phyloP scores from a whole-genome alignment of 371 early-diverging fungal genomes.

The Cokeromyces recurvatus region DNA sequence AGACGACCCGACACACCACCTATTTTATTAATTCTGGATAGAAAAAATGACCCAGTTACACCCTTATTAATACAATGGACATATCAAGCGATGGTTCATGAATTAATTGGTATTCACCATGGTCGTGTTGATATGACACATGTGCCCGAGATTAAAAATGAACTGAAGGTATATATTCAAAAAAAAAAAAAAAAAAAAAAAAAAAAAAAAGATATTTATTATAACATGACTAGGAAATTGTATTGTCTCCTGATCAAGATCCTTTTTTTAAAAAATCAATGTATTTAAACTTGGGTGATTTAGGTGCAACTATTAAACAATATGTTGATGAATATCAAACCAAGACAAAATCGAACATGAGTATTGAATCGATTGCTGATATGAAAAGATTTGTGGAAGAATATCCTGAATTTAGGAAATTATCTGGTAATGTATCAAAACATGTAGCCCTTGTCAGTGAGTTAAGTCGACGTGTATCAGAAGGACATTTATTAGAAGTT shows the following conservation, averaged over 20 bases:
- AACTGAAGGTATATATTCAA: slow-evolving; percentile 59
- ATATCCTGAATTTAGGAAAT: slow-evolving; percentile 93
- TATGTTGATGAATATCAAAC: slow-evolving; percentile 92
- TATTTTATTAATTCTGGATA: slow-evolving; percentile 88
- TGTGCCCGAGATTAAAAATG: slow-evolving; percentile 78
- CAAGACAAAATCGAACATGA: slow-evolving; percentile 82
- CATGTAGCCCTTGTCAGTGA: slow-evolving; percentile 95
- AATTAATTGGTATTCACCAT: slow-evolving; percentile 88
- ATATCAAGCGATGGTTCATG: slow-evolving; percentile 99
- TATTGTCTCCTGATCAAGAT: slow-evolving; percentile 84
- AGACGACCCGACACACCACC: slow-evolving; percentile 79
- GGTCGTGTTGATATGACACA: slow-evolving; percentile 88
- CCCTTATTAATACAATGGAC: slow-evolving; percentile 98
- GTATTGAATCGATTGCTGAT: slow-evolving; percentile 91
- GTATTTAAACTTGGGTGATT: slow-evolving; percentile 90
- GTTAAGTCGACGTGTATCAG: slow-evolving; percentile 75
- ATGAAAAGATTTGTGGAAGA: slow-evolving; percentile 98
- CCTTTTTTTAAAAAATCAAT: slow-evolving; percentile 85
- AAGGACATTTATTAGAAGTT: slow-evolving; percentile 73
- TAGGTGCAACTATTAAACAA: slow-evolving; percentile 89
- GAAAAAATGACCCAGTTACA: slow-evolving; percentile 96
- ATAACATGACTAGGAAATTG: slow-evolving; percentile 64
- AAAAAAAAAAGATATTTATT: neutral
- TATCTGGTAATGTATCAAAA: slow-evolving; percentile 93
- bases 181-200: neutral